Conservation (phyloP, 306 rosid species). For the Vicia villosa region DNA sequence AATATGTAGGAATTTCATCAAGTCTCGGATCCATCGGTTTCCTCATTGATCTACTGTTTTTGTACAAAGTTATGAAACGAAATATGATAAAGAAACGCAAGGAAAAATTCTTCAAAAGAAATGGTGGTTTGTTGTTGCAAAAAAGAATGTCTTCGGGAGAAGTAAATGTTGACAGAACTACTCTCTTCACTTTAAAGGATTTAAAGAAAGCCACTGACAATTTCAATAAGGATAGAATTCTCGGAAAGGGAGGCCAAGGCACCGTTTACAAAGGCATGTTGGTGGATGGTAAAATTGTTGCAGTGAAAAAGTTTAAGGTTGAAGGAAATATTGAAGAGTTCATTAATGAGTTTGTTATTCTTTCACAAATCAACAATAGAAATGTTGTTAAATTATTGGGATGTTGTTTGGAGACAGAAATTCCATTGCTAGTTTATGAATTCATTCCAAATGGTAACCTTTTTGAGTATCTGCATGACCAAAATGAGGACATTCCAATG, state of each 20-base stretch:
- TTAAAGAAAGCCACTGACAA: conserved; percentile 43
- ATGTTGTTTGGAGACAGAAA: conserved; percentile 39
- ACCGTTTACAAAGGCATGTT: conserved; percentile 49
- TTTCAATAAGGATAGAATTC: conserved; percentile 37
- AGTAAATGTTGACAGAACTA: conserved; percentile 29
- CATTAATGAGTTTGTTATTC: conserved; percentile 40
- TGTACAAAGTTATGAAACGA: conserved; percentile 25
- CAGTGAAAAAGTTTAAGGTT: conserved; percentile 37
- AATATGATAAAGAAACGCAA: conserved; percentile 24
- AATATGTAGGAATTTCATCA: conserved; percentile 38
- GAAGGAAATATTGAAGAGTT: conserved; percentile 44
- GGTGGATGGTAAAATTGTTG: conserved; percentile 39
- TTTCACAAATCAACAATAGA: conserved; percentile 45
- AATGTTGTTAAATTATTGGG: conserved; percentile 43
- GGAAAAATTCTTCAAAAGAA: conserved; percentile 39
- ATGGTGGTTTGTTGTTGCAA: conserved; percentile 45
- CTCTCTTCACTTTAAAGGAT: conserved; percentile 34
- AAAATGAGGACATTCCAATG: conserved; percentile 28
- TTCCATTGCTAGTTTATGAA: conserved; percentile 42
- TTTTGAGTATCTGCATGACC: conserved; percentile 31
- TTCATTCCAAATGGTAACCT: conserved; percentile 45
- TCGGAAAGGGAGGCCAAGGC: conserved; percentile 54
- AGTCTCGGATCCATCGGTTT: conserved; percentile 38
- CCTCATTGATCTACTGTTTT: conserved; percentile 28
- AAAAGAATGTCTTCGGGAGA: conserved; percentile 32